Evolutionary conservation across 2,329 filamentous ascomycete genomes (phyloP).

Genomic region (Hymenoscyphus linearis): DNA sequence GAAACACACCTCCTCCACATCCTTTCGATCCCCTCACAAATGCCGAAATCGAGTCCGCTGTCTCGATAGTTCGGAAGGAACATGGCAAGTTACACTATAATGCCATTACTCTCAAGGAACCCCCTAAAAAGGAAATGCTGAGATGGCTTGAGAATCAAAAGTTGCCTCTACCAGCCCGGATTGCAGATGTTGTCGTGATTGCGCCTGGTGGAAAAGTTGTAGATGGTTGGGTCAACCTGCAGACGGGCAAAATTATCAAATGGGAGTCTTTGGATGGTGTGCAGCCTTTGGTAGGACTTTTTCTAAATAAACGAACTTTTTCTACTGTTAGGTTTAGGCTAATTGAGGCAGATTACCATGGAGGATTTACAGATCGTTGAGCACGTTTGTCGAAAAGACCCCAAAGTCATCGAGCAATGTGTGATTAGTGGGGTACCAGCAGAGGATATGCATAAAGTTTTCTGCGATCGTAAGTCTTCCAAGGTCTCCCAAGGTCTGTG

Average conservation of each 20-base stretch:
- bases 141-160: constrained; percentile 67
- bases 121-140: constrained; percentile 78
- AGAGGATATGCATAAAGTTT: constrained; percentile 90
- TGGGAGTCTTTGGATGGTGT: constrained; percentile 74
- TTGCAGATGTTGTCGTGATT: constrained; percentile 81
- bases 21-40: constrained; percentile 73
- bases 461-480: constrained; percentile 68
- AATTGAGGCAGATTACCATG: constrained; percentile 66
- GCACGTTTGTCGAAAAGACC: constrained; percentile 66
- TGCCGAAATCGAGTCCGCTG: constrained; percentile 67
- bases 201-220: constrained; percentile 72
- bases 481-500: neutral
- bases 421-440: constrained; percentile 72
- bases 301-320: neutral
- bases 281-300: constrained; percentile 66
- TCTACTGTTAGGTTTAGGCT: constrained; percentile 7
- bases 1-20: constrained; percentile 50
- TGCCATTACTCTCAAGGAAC: constrained; percentile 78
- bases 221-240: constrained; percentile 75
- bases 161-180: constrained; percentile 58
- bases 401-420: constrained; percentile 88
- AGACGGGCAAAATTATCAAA: constrained; percentile 57
- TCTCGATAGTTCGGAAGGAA: constrained; percentile 62
- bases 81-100: constrained; percentile 76
- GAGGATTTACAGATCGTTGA: constrained; percentile 84